Percentiles rank a stretch among this genome's conserved stretches.
These are phyloP conservation scores for Tympanopsis confertula DNA, from an alignment of 2,329 filamentous ascomycete species.

Conservation along the genomic window DNA sequence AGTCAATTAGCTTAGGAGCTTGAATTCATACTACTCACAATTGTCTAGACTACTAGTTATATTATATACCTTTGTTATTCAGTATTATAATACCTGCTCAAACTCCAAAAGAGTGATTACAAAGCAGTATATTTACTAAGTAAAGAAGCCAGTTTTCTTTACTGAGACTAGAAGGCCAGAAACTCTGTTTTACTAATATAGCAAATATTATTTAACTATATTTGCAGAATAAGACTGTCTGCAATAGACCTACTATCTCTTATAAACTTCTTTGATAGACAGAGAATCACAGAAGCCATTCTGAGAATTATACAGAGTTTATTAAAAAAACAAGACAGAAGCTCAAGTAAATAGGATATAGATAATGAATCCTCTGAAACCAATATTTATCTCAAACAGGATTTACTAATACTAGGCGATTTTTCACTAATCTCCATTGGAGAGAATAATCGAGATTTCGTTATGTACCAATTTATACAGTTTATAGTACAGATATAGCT, in stretches of 20 bases:
- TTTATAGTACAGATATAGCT: too few species aligned
- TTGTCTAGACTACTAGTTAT: slow-evolving; percentile 15
- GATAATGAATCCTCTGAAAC: too few species aligned
- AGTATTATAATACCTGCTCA: slow-evolving; percentile 10
- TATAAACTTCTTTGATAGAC: slow-evolving; percentile 17
- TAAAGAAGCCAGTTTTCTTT: slow-evolving; percentile 16
- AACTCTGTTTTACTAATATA: slow-evolving; percentile 21
- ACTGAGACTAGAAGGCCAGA: slow-evolving; percentile 13
- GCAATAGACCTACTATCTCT: slow-evolving; percentile 21
- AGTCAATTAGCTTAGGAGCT: too few species aligned
- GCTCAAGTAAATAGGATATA: too few species aligned
- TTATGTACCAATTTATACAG: too few species aligned
- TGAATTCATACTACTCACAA: slow-evolving; percentile 17
- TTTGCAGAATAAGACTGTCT: slow-evolving; percentile 13
- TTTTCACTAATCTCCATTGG: too few species aligned
- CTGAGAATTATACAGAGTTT: slow-evolving; percentile 12
- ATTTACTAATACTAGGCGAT: too few species aligned
- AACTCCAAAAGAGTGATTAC: slow-evolving; percentile 10
- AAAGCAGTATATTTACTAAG: slow-evolving; percentile 15
- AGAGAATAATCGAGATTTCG: too few species aligned
- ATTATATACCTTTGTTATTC: too few species aligned
- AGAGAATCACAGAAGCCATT: slow-evolving; percentile 17
- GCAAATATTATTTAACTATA: slow-evolving; percentile 21
- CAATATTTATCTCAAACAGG: too few species aligned
- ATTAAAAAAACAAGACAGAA: too few species aligned